These are phyloP conservation scores for Gracilaria caudata DNA, from an alignment of 23 red algal species.

Conservation along the genomic window DNA sequence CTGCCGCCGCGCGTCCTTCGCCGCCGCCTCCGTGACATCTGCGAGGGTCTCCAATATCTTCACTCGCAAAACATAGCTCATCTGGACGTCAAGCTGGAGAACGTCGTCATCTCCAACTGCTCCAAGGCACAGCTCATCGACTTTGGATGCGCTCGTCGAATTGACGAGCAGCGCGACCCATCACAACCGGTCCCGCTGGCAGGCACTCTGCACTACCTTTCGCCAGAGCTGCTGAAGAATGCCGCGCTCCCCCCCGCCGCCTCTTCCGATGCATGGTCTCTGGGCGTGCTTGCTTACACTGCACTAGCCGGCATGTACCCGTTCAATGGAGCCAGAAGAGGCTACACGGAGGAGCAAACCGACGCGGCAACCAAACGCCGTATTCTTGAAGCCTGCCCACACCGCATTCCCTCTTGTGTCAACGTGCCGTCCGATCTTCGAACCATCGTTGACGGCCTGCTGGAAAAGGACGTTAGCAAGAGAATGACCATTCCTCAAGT, in stretches of 20 bases:
- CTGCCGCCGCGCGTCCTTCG: constrained; percentile 45
- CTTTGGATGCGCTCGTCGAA: constrained; percentile 60
- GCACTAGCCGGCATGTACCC: constrained; percentile 63
- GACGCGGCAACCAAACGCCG: constrained; percentile 38
- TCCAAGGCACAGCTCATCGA: constrained; percentile 62
- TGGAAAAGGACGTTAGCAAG: constrained; percentile 51
- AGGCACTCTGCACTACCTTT: constrained; percentile 62
- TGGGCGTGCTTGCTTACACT: constrained; percentile 74
- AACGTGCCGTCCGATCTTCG: constrained; percentile 42
- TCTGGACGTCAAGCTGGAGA: constrained; percentile 77
- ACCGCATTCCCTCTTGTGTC: constrained; percentile 42
- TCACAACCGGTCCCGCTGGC: constrained; percentile 17
- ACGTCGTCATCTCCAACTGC: constrained; percentile 49
- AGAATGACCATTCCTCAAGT: constrained; percentile 59
- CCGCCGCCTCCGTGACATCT: constrained; percentile 40
- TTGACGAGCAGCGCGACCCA: constrained; percentile 2
- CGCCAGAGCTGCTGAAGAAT: constrained; percentile 45
- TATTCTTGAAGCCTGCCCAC: constrained; percentile 34
- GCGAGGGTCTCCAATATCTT: constrained; percentile 34
- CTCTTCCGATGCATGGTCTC: constrained; percentile 70
- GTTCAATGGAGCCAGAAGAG: constrained; percentile 52
- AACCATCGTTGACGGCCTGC: constrained; percentile 39
- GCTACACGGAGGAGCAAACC: constrained; percentile 15
- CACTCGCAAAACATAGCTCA: constrained; percentile 41
- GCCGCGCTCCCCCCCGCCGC: constrained; percentile 19